Evolutionary conservation across 768 basidiomycete species (phyloP), one percentile per base, ranked within the genome.

Genomic region (Krasilnikovozyma curviuscula): DNA sequence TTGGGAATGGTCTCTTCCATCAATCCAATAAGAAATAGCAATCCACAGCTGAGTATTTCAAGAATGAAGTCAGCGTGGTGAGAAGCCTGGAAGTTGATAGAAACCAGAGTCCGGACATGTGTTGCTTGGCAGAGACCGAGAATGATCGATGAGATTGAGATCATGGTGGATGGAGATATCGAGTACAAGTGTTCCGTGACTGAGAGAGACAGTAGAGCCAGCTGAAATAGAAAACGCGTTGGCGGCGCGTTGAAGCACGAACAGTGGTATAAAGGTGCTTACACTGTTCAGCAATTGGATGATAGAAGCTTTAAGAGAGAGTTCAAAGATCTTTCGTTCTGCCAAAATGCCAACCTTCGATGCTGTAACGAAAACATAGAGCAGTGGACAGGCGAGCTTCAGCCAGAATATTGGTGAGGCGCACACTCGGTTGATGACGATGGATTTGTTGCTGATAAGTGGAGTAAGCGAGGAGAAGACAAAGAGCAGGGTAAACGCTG

Each of bases 1-100:
- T 48, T 48, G 39, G 16, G 14, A 21, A 40, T 21, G 29, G 25
- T 41, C 39, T 48, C 47, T 16, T 40, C 29, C 14, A 40, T n/a
- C 14, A 48, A 33, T n/a, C 47, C 5, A 48, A 40, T 9, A 48
- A 6, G 12, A 24, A 30, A 1, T 24, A 28, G 8, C 28, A 27
- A 16, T 13, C 21, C 18, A 41, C 19, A 16, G 39, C 39, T 31
- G n/a, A n/a, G n/a, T n/a, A n/a, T n/a, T n/a, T 41, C 32, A 1
- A 27, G 29, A 31, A 33, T n/a, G 31, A 45, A 45, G 18, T 31
- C 32, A 5, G 30, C 19, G 5, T n/a, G n/a, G n/a, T n/a, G n/a
- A n/a, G 27, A 27, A 24, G 18, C 19, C 28, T 45, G 39, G 3
- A 48, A 14, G 21, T 33, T 40, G 39, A 48, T 31, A 9, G 35